These are phyloP conservation scores for Flaveria ramosissima DNA, from an alignment of 129 eudicot species.

Conservation along the genomic window DNA sequence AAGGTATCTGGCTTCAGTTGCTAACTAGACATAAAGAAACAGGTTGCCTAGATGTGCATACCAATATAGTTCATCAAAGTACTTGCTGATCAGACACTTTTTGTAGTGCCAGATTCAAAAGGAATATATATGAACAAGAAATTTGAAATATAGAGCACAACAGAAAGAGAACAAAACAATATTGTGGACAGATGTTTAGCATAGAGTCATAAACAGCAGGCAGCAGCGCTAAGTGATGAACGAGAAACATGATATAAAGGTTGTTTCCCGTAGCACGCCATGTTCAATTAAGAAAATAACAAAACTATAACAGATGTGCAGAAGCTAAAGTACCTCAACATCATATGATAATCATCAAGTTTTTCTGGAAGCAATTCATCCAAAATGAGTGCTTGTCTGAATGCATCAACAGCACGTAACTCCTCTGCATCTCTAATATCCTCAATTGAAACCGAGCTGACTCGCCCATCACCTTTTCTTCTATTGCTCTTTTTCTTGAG, in stretches of 20 bases:
- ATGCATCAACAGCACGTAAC: conserved; percentile 73
- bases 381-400: conserved; percentile 71
- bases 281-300: not conserved
- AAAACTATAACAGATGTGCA: conserved; percentile 8
- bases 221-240: not conserved
- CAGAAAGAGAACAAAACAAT: not conserved
- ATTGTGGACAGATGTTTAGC: not conserved
- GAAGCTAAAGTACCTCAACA: conserved; percentile 63
- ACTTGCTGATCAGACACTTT: not conserved
- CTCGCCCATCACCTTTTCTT: conserved; percentile 69
- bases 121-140: not conserved
- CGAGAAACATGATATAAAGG: not conserved
- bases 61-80: not conserved
- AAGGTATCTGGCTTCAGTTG: conserved; percentile 1
- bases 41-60: not conserved
- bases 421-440: conserved; percentile 90
- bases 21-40: not conserved
- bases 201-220: not conserved
- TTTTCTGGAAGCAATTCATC: conserved; percentile 80
- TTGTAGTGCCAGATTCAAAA: not conserved
- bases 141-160: not conserved
- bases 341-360: conserved; percentile 87
- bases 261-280: not conserved
- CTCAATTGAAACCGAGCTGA: conserved; percentile 90
- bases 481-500: conserved; percentile 82